A percentile compares a stretch with the other conserved stretches of the same genome.
Conservation (phyloP, 2,329 filamentous ascomycete genomes). For the Didymosphaeria variabile region DNA sequence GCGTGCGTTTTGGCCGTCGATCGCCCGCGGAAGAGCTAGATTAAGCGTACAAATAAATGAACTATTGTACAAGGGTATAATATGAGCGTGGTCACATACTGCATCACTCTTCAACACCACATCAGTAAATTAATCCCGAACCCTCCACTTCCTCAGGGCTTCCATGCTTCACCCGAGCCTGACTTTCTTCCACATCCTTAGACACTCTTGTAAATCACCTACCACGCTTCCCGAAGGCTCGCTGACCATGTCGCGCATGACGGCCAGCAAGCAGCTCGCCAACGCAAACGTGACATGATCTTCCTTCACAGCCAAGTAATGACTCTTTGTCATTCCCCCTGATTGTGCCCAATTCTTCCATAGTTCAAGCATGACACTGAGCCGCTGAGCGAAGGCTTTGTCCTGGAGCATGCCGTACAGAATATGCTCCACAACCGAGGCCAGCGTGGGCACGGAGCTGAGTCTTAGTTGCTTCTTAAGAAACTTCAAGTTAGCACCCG, state of each 20-base stretch:
- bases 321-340: constrained; percentile 40
- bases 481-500: constrained; percentile 27
- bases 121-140: background rate
- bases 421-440: constrained; percentile 28
- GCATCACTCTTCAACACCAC: background rate
- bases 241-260: constrained; percentile 27
- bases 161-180: constrained; percentile 27
- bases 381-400: constrained; percentile 23
- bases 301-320: constrained; percentile 34
- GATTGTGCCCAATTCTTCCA: constrained; percentile 38
- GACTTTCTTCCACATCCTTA: constrained; percentile 42
- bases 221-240: constrained; percentile 35
- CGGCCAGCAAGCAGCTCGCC: constrained; percentile 31
- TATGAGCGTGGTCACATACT: constrained; percentile 2
- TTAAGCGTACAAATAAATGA: too few species aligned
- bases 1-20: too few species aligned
- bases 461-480: constrained; percentile 24
- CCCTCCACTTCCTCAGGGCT: background rate
- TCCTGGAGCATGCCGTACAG: constrained; percentile 33
- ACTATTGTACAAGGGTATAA: background rate
- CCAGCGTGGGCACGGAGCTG: constrained; percentile 9
- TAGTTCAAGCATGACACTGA: constrained; percentile 33
- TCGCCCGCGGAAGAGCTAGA: too few species aligned
- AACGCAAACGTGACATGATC: constrained; percentile 31
- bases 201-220: constrained; percentile 39